Evolutionary conservation across 1,139 yeast species (phyloP).

Genomic region (Saccharomycopsis hybrid): DNA sequence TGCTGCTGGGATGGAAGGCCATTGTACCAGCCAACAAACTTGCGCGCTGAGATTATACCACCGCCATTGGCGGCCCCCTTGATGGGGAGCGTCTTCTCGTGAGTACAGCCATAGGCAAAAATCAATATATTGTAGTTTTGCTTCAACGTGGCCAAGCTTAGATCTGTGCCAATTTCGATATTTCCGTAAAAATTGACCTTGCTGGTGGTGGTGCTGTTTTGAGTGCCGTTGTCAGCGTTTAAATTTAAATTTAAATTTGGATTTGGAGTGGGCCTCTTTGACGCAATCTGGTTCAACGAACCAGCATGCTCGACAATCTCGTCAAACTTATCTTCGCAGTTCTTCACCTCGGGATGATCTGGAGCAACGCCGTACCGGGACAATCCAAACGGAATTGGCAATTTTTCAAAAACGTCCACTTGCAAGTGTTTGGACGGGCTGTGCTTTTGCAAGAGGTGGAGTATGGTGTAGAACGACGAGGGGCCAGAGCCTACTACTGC

Average conservation of each 20-base stretch:
- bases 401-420: conserved; percentile 60
- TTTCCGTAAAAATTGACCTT: conserved; percentile 71
- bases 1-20: conserved; percentile 63
- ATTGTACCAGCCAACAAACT: conserved; percentile 95
- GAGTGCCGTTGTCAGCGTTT: not conserved
- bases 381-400: conserved; percentile 89
- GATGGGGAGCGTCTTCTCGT: conserved; percentile 50
- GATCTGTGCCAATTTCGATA: conserved; percentile 48
- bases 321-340: conserved; percentile 74
- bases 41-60: conserved; percentile 78
- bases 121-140: conserved; percentile 65
- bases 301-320: conserved; percentile 35
- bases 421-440: conserved; percentile 32
- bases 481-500: conserved; percentile 96
- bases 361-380: conserved; percentile 98
- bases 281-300: conserved; percentile 13
- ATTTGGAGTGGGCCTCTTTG: too few species aligned
- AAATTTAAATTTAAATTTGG: too few species aligned
- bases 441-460: conserved; percentile 53
- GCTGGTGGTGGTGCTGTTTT: conserved; percentile 22
- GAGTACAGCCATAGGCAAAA: conserved; percentile 76
- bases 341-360: conserved; percentile 95
- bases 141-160: conserved; percentile 43
- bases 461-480: conserved; percentile 89
- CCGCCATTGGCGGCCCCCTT: conserved; percentile 47